Evolutionary conservation across 108 stramenopile genomes (phyloP).

Genomic region (Discostella stelligeroides): DNA sequence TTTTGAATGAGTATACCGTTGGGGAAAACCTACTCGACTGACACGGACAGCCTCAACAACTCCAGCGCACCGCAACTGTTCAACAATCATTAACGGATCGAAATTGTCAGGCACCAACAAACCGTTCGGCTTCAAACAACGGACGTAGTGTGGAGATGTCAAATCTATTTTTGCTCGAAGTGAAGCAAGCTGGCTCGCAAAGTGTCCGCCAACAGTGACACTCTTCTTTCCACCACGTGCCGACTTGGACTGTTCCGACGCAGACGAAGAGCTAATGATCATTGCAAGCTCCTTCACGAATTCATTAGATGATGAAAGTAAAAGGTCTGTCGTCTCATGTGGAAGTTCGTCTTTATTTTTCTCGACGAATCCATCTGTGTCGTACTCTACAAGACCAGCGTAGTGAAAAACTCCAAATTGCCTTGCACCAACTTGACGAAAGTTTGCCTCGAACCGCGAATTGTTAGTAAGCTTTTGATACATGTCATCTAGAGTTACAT

Average conservation of each 20-base stretch:
- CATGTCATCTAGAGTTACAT: constrained; percentile 25
- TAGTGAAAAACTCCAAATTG: constrained; percentile 74
- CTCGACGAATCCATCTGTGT: constrained; percentile 65
- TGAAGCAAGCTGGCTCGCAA: constrained; percentile 59
- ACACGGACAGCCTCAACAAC: constrained; percentile 75
- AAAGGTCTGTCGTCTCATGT: constrained; percentile 50
- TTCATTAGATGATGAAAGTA: constrained; percentile 43
- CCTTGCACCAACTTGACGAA: constrained; percentile 54
- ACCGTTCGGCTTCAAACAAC: constrained; percentile 85
- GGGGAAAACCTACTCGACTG: constrained; percentile 70
- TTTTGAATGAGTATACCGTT: constrained; percentile 52
- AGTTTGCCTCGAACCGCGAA: constrained; percentile 58
- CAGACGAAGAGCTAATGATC: constrained; percentile 43
- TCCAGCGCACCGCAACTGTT: constrained; percentile 80
- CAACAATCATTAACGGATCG: constrained; percentile 57
- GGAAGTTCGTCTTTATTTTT: constrained; percentile 84
- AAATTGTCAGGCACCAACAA: constrained; percentile 55
- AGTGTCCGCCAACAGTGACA: constrained; percentile 68
- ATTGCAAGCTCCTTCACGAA: constrained; percentile 52
- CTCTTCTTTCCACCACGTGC: constrained; percentile 40
- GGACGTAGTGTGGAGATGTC: constrained; percentile 77
- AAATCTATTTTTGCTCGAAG: constrained; percentile 60
- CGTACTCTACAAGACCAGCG: constrained; percentile 70
- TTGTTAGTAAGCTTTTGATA: constrained; percentile 51
- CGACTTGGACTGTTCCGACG: constrained; percentile 23